A percentile compares a stretch with the other conserved stretches of the same genome.
Conservation (phyloP, 2,329 filamentous ascomycete species). For the Cladosporium cucumerinum region DNA sequence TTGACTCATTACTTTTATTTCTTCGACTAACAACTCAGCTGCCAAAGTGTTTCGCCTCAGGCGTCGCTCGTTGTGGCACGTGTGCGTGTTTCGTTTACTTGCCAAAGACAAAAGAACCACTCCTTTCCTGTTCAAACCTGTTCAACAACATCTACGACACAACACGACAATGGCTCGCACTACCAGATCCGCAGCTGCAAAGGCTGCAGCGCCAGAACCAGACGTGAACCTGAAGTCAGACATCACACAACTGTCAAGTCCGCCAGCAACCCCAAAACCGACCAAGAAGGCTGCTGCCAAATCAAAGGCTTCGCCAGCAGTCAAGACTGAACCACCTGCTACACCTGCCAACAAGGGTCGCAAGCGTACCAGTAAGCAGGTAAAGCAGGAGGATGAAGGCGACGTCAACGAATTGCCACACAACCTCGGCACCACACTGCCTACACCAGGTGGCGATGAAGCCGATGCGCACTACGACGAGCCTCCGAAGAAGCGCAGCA, state of each 20-base stretch:
- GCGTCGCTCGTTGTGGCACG: background rate
- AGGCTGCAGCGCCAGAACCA: background rate
- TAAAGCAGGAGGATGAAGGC: constrained; percentile 34
- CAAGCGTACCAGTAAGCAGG: constrained; percentile 38
- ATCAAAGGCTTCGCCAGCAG: constrained; percentile 13
- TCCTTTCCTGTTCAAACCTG: background rate
- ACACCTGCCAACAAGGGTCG: constrained; percentile 28
- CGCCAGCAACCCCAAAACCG: constrained; percentile 39
- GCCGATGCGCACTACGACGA: constrained; percentile 19
- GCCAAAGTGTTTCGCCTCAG: background rate
- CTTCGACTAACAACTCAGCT: background rate
- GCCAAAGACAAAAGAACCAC: background rate
- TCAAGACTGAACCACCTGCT: constrained; percentile 24
- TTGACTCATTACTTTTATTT: background rate
- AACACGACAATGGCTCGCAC: constrained; percentile 26
- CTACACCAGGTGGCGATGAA: constrained; percentile 27
- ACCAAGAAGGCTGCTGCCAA: constrained; percentile 25
- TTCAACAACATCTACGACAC: background rate
- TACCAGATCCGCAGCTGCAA: constrained; percentile 26
- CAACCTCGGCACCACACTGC: constrained; percentile 48
- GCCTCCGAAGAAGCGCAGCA: constrained; percentile 30
- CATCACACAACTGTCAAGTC: constrained; percentile 43
- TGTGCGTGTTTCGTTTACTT: background rate
- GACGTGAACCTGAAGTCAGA: constrained; percentile 21
- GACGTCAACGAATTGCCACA: constrained; percentile 53